phyloP scores from a whole-genome alignment of 352 stramenopile species.

The Labyrinthula sp. region DNA sequence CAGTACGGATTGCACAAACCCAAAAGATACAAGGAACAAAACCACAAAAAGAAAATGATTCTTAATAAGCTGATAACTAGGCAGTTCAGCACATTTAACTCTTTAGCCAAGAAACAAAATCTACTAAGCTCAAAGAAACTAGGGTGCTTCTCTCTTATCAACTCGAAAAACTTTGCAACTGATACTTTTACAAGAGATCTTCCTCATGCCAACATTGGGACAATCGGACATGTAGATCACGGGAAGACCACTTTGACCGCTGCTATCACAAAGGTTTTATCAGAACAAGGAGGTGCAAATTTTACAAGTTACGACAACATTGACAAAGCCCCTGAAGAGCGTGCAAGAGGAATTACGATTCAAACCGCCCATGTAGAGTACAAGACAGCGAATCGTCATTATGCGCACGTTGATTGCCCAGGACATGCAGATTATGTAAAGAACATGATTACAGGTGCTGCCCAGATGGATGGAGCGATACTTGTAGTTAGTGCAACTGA shows the following conservation, averaged over 20 bases:
- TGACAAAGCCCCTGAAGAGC: conserved; percentile 80
- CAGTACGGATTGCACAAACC: too few relatives aligned
- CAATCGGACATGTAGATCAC: conserved; percentile 91
- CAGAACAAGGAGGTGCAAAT: conserved; percentile 49
- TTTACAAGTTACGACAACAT: conserved; percentile 67
- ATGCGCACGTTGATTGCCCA: conserved; percentile 85
- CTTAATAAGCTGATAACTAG: too few relatives aligned
- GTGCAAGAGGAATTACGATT: conserved; percentile 81
- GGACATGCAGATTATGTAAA: conserved; percentile 91
- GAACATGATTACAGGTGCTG: conserved; percentile 91
- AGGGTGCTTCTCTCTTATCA: too few relatives aligned
- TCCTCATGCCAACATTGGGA: conserved; percentile 87
- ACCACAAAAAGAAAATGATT: too few relatives aligned
- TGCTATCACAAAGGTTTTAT: conserved; percentile 73
- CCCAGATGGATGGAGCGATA: conserved; percentile 80
- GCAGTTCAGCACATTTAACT: too few relatives aligned
- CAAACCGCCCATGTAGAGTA: conserved; percentile 60
- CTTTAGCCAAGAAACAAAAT: too few relatives aligned
- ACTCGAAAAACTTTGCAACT: too few relatives aligned
- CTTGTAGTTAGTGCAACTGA: conserved; percentile 69
- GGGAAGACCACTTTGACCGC: conserved; percentile 87
- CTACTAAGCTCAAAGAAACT: too few relatives aligned
- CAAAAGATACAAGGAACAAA: too few relatives aligned
- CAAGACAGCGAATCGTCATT: conserved; percentile 67
- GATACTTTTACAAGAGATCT: conserved; percentile 59